Percentiles rank a stretch among this genome's conserved stretches.
phyloP scores from a whole-genome alignment of 2,329 filamentous ascomycete genomes.

The Hypoxylon sp. region DNA sequence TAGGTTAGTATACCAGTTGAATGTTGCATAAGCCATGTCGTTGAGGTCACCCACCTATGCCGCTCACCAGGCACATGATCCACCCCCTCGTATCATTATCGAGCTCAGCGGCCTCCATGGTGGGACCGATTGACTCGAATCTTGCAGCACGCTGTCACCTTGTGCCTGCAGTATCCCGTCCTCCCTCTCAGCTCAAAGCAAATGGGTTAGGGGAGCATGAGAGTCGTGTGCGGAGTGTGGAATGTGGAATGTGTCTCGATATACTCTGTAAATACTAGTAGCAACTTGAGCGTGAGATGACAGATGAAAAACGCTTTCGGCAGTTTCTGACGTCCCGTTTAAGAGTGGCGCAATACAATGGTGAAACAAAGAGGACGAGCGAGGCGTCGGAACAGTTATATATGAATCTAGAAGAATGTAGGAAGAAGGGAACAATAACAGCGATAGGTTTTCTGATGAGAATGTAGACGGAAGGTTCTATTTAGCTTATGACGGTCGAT shows the following conservation, averaged over 20 bases:
- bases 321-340: slow-evolving; percentile 24
- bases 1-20: slow-evolving; percentile 27
- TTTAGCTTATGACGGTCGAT: slow-evolving; percentile 34
- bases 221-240: neutral
- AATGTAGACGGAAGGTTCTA: slow-evolving; percentile 32
- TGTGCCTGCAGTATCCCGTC: slow-evolving; percentile 39
- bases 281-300: slow-evolving; percentile 15
- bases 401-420: slow-evolving; percentile 5
- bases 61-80: slow-evolving; percentile 91
- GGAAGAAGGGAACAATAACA: slow-evolving; percentile 10
- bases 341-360: slow-evolving; percentile 3
- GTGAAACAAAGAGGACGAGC: slow-evolving; percentile 17
- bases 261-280: slow-evolving; percentile 13
- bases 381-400: slow-evolving; percentile 6
- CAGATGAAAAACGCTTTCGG: slow-evolving; percentile 34
- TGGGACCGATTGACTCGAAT: slow-evolving; percentile 42
- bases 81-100: slow-evolving; percentile 91
- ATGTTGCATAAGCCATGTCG: slow-evolving; percentile 18
- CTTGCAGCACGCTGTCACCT: slow-evolving; percentile 42
- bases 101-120: slow-evolving; percentile 62
- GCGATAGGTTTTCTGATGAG: slow-evolving; percentile 13
- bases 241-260: slow-evolving; percentile 1
- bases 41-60: slow-evolving; percentile 68
- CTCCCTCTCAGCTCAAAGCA: slow-evolving; percentile 33
- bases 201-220: slow-evolving; percentile 42